phyloP scores from a whole-genome alignment of 305 asterid species.

The Withania somnifera region DNA sequence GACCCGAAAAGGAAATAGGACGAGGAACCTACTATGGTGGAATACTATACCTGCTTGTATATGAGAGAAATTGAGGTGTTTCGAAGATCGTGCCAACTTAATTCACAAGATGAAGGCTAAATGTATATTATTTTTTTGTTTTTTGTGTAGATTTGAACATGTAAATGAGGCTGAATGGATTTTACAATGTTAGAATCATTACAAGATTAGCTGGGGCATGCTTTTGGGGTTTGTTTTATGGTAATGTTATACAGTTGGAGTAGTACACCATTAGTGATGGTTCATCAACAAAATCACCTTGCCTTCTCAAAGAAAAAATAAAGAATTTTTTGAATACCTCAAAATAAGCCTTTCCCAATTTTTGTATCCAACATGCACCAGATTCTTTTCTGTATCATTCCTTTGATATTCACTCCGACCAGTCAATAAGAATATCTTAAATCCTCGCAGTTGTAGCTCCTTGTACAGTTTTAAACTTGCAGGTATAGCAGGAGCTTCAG shows the following conservation, averaged over 20 bases:
- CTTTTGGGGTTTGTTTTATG: not conserved
- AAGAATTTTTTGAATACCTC: constrained; percentile 3
- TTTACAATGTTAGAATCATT: not conserved
- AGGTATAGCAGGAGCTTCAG: constrained; percentile 12
- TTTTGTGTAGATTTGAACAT: not conserved
- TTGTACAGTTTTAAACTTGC: constrained; percentile 25
- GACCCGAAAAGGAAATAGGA: not conserved
- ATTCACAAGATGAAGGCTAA: not conserved
- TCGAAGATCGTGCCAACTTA: not conserved
- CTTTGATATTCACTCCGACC: constrained; percentile 25
- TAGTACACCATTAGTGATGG: not conserved
- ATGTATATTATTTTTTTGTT: not conserved
- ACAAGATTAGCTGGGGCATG: not conserved
- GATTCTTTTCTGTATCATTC: constrained; percentile 21
- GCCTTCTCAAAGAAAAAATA: not conserved
- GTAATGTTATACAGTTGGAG: not conserved
- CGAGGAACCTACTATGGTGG: not conserved
- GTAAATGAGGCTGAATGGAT: not conserved
- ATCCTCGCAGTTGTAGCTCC: constrained; percentile 16
- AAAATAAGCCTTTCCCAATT: constrained; percentile 21
- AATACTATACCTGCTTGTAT: not conserved
- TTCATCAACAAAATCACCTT: not conserved
- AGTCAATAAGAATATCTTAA: constrained; percentile 11
- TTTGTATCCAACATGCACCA: constrained; percentile 14
- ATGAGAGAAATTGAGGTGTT: not conserved